A percentile compares a stretch with the other conserved stretches of the same genome.
These are phyloP conservation scores for Melampsora abietis-canadensis DNA, from an alignment of 1,284 basidiomycete species.

Conservation along the genomic window DNA sequence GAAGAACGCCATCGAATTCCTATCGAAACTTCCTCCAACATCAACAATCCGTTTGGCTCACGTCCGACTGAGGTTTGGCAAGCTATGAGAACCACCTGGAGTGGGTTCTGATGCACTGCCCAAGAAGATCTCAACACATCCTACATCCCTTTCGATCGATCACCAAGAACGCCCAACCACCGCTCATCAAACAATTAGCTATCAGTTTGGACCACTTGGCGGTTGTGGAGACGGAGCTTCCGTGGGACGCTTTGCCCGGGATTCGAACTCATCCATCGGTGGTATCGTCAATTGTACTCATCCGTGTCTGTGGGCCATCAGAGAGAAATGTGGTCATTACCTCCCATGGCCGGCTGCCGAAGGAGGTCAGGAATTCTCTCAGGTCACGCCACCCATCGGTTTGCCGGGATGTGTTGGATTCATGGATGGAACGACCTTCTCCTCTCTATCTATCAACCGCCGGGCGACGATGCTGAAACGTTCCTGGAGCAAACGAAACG, in stretches of 20 bases:
- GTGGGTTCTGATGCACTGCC: conserved; percentile 2
- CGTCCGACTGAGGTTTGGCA: no score
- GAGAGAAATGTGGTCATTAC: neutral
- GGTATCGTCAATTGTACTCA: neutral
- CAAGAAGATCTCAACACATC: neutral
- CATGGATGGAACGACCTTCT: neutral
- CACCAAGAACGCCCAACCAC: neutral
- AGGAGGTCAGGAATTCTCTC: neutral
- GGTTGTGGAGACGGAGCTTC: conserved; percentile 21
- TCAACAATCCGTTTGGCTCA: no score
- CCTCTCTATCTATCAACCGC: conserved; percentile 12
- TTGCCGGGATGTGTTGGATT: conserved; percentile 16
- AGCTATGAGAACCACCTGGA: no score
- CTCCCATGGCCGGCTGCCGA: conserved; percentile 1
- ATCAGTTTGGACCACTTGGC: conserved; percentile 17
- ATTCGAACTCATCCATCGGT: neutral
- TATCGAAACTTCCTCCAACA: no score
- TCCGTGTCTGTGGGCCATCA: neutral
- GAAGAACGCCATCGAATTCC: no score
- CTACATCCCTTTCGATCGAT: neutral
- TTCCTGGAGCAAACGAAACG: conserved; percentile 5
- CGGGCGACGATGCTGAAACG: conserved; percentile 12
- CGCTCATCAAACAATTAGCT: conserved; percentile 6
- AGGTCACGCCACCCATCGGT: neutral
- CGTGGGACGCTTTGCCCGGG: conserved; percentile 3